Percentiles rank a stretch among this genome's conserved stretches.
phyloP scores from a whole-genome alignment of 2,329 filamentous ascomycete genomes.

The Cladosporium velox region DNA sequence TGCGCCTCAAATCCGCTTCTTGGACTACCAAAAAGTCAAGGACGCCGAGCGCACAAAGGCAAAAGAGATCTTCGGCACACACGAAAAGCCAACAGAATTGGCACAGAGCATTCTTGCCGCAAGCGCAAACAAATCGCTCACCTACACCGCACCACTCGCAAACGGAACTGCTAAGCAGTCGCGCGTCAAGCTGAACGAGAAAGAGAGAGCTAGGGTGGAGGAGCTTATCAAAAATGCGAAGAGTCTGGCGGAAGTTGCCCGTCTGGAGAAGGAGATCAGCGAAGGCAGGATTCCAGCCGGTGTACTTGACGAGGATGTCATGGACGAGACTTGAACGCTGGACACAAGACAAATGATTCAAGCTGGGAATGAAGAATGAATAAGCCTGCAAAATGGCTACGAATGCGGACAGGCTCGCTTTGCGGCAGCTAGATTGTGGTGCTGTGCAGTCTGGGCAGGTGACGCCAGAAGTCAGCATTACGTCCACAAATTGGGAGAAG shows the following conservation, averaged over 20 bases:
- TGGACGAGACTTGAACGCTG: constrained; percentile 38
- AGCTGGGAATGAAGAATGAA: not conserved
- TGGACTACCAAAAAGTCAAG: constrained; percentile 92
- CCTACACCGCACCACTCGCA: constrained; percentile 48
- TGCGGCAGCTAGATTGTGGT: not conserved
- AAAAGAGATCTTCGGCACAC: constrained; percentile 78
- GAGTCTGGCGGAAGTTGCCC: constrained; percentile 85
- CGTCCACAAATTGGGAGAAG: not conserved
- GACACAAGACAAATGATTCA: not conserved
- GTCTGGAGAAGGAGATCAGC: constrained; percentile 85
- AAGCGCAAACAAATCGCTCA: constrained; percentile 75
- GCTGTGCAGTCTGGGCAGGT: not conserved
- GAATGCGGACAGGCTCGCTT: not conserved
- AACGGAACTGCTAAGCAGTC: constrained; percentile 45
- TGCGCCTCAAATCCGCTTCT: constrained; percentile 79
- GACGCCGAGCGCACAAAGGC: constrained; percentile 77
- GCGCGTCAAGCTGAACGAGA: constrained; percentile 66
- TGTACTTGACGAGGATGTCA: constrained; percentile 33
- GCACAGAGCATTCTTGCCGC: constrained; percentile 82
- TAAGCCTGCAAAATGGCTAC: constrained; percentile 3
- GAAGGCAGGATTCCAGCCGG: constrained; percentile 75
- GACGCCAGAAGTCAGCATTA: not conserved
- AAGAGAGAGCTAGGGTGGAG: constrained; percentile 82
- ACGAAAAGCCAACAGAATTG: constrained; percentile 70
- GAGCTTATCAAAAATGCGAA: constrained; percentile 86